These are phyloP conservation scores for Crataegus laevigata DNA, from an alignment of 306 rosid species.

Conservation along the genomic window DNA sequence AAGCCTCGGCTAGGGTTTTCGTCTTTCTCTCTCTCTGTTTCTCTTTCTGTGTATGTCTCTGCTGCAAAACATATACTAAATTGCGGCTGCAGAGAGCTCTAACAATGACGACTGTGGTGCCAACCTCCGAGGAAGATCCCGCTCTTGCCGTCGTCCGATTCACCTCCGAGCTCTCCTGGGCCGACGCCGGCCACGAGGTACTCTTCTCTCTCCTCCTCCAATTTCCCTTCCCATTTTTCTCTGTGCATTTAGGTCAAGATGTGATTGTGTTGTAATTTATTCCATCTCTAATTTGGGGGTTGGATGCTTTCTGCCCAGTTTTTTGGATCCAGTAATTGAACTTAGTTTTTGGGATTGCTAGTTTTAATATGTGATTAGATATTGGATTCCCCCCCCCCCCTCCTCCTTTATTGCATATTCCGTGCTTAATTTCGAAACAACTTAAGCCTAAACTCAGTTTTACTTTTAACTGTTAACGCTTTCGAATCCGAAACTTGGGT, in stretches of 20 bases:
- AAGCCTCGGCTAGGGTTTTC: slow-evolving; percentile 31
- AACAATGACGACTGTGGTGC: slow-evolving; percentile 80
- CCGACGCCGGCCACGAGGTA: slow-evolving; percentile 92
- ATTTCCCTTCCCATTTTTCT: background rate
- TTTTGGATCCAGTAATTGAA: slow-evolving; percentile 1
- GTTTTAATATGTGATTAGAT: background rate
- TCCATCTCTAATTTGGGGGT: background rate
- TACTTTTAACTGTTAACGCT: background rate
- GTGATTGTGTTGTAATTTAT: background rate
- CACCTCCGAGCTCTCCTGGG: slow-evolving; percentile 84
- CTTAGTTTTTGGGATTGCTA: background rate
- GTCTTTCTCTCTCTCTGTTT: background rate
- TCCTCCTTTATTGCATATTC: background rate
- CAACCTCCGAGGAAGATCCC: slow-evolving; percentile 85
- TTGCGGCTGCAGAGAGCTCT: slow-evolving; percentile 27
- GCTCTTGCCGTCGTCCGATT: slow-evolving; percentile 75
- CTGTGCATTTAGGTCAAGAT: background rate
- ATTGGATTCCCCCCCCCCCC: background rate
- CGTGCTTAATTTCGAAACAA: background rate
- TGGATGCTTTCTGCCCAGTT: background rate
- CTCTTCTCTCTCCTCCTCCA: background rate
- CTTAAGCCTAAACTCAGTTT: background rate
- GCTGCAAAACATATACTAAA: slow-evolving; percentile 12
- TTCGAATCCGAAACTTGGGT: background rate
- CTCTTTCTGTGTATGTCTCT: background rate